Evolutionary conservation across 106 monocot genomes (phyloP), one percentile per base, ranked within the genome.

Genomic region (Dioscorea alata): DNA sequence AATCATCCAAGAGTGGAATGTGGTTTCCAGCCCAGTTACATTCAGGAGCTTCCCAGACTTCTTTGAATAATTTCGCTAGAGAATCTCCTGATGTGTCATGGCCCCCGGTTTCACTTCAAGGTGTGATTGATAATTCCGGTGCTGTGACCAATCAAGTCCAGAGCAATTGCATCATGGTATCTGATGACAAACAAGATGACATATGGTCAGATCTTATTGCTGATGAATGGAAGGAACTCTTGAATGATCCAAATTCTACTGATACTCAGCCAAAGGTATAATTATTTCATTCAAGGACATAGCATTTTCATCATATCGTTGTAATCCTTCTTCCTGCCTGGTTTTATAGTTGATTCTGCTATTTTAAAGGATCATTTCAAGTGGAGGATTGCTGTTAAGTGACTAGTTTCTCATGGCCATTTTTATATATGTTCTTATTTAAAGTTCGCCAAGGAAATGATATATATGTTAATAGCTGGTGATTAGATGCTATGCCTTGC

Each of bases 121-220:
- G 53, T 42, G n/a, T 74, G 18, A 13, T 74, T 67, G 56, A 71
- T 58, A 70, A 68, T 63, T 24, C 56, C 35, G 62, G 12, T 23
- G 14, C 48, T 28, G 69, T 13, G 2, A 81, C 23, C 71, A 70
- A 48, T 64, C 66, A 70, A 67, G 60, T 74, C 57, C 62, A 76
- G 31, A 76, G n/a, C 66, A 71, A 24, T 73, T 49, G 22, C 4
- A 12, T 51, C 70, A 25, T 63, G 42, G 69, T 52, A 42, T 76
- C 80, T 66, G 71, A 78, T 71, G 74, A 74, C 50, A 69, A 84
- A n/a, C 65, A 76, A 84, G 69, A 73, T 59, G 80, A 81, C 17
- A 81, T 80, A 77, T 81, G 79, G 69, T 65, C 61, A 6, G 78
- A 78, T 19, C 24, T 81, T 2, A 78, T 78, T 8, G 65, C 67